Percentiles rank a stretch among this genome's conserved stretches.
These are phyloP conservation scores for Orbilia oligospora DNA, from an alignment of 2,329 filamentous ascomycete species.

Conservation along the genomic window DNA sequence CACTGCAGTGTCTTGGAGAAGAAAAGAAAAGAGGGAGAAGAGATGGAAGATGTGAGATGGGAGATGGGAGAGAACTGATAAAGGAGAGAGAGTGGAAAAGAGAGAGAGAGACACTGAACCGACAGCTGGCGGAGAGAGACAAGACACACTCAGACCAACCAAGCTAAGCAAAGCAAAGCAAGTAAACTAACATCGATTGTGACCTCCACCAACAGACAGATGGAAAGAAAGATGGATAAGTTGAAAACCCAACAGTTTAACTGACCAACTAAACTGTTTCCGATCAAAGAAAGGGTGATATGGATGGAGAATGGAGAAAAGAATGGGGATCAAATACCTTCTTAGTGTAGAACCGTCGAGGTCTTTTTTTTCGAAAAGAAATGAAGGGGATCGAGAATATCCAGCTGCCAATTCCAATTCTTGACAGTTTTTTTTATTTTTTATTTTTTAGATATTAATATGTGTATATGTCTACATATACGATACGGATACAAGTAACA, in stretches of 20 bases:
- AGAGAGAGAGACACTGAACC: conserved; percentile 1
- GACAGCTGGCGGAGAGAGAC: conserved; percentile 14
- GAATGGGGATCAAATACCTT: conserved; percentile 23
- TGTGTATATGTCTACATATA: neutral
- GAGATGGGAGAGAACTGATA: neutral
- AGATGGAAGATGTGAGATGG: neutral
- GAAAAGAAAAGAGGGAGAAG: neutral
- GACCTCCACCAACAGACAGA: neutral
- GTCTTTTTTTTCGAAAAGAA: neutral
- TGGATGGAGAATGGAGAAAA: conserved; percentile 6
- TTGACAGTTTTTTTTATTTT: neutral
- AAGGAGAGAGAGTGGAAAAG: neutral
- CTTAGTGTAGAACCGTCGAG: neutral
- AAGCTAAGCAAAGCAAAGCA: too few relatives aligned
- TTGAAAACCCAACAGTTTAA: too few relatives aligned
- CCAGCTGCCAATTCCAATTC: conserved; percentile 35
- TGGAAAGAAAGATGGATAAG: too few relatives aligned
- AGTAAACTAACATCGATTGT: too few relatives aligned
- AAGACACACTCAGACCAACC: neutral
- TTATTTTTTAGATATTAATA: too few relatives aligned
- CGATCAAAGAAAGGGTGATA: neutral
- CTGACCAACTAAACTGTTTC: neutral
- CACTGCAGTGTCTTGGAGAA: too few relatives aligned
- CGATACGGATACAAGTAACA: neutral
- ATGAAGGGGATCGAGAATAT: conserved; percentile 19